Percentiles rank a stretch among this genome's conserved stretches.
These are phyloP conservation scores for Podaxis sp. DNA, from an alignment of 768 basidiomycete genomes.

Conservation along the genomic window DNA sequence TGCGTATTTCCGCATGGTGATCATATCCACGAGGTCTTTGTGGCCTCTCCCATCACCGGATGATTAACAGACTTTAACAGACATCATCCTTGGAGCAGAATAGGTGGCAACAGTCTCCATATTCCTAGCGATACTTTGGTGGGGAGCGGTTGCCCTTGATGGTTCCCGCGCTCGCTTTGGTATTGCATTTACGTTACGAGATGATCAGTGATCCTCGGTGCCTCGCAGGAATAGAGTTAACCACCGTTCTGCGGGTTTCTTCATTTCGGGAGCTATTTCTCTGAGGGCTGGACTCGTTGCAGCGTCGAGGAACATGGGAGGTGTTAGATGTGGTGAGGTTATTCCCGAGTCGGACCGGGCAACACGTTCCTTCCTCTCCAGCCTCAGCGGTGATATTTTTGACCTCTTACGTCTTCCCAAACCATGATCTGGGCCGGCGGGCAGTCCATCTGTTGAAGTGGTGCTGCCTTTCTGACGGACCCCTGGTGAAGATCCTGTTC, in stretches of 20 bases:
- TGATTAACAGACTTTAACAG: conserved; percentile 58
- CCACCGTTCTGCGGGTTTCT: conserved; percentile 48
- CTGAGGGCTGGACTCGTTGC: conserved; percentile 69
- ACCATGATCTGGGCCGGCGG: no score
- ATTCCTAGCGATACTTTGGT: conserved; percentile 62
- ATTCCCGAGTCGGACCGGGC: no score
- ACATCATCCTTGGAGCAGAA: conserved; percentile 52
- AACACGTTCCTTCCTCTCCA: no score
- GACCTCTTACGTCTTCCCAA: no score
- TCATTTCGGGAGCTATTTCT: conserved; percentile 55
- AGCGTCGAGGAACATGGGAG: conserved; percentile 53
- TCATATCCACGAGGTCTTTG: neutral
- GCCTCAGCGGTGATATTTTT: no score
- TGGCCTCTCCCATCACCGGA: conserved; percentile 61
- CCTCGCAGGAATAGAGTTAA: neutral
- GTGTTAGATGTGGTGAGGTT: conserved; percentile 73
- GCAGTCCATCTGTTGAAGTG: no score
- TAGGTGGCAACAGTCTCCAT: conserved; percentile 51
- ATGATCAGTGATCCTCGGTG: conserved; percentile 37
- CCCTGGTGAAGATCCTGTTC: no score
- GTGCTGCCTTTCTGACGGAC: no score
- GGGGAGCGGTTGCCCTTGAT: conserved; percentile 50
- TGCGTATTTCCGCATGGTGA: conserved; percentile 26
- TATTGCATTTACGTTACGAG: conserved; percentile 47
- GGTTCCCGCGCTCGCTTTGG: conserved; percentile 48